Conservation (phyloP, 1,284 basidiomycete genomes). For the Rhodotorula sp. region DNA sequence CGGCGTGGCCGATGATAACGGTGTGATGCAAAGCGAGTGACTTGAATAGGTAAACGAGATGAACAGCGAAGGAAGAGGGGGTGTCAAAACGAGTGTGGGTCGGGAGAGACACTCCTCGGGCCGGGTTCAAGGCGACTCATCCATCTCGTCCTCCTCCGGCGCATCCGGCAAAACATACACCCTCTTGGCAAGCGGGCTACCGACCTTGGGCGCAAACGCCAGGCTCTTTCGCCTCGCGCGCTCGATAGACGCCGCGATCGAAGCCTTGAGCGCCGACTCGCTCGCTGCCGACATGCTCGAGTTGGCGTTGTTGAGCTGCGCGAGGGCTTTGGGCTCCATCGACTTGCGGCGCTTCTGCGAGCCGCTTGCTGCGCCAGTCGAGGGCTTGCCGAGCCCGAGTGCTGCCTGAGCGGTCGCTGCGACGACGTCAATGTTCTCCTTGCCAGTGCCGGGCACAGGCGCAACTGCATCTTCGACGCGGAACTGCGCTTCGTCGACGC, state of each 20-base stretch:
- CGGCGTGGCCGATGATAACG: too few species aligned
- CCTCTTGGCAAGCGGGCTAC: constrained; percentile 40
- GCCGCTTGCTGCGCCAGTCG: not conserved
- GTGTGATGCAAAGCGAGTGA: too few species aligned
- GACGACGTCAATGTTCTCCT: constrained; percentile 51
- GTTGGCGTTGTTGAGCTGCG: constrained; percentile 17
- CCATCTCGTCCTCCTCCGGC: constrained; percentile 26
- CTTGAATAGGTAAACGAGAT: too few species aligned
- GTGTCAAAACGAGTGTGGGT: too few species aligned
- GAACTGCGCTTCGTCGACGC: constrained; percentile 66
- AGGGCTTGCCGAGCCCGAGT: not conserved
- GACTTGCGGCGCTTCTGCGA: constrained; percentile 20
- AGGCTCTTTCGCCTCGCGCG: constrained; percentile 37
- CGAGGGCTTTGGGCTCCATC: constrained; percentile 40
- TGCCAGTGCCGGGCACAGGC: not conserved
- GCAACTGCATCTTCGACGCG: constrained; percentile 60
- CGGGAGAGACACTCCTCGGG: too few species aligned
- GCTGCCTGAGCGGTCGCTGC: constrained; percentile 15
- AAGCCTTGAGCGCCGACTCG: constrained; percentile 26
- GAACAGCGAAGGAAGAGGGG: too few species aligned
- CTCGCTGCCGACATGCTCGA: not conserved
- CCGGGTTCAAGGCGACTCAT: too few species aligned
- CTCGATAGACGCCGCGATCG: constrained; percentile 38
- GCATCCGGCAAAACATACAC: constrained; percentile 33
- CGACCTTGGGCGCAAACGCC: constrained; percentile 41